A percentile compares a stretch with the other conserved stretches of the same genome.
These are phyloP conservation scores for Plasmopara viticola DNA, from an alignment of 352 stramenopile genomes.

Conservation along the genomic window DNA sequence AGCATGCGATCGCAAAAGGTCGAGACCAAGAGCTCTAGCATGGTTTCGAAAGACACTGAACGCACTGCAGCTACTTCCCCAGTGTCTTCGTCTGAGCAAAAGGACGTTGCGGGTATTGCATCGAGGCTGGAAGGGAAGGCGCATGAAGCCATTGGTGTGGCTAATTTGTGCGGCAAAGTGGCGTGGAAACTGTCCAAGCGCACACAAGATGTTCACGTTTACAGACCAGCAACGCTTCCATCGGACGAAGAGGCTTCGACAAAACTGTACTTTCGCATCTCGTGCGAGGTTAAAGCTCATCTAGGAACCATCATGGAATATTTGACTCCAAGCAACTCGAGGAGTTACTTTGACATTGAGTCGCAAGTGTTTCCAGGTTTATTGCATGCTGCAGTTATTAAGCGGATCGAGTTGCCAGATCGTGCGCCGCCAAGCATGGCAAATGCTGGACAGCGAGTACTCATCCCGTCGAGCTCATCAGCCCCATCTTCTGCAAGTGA, in stretches of 20 bases:
- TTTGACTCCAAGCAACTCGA: constrained; percentile 56
- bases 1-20: constrained; percentile 15
- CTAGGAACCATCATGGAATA: constrained; percentile 79
- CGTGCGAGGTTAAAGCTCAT: constrained; percentile 76
- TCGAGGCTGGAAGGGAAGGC: constrained; percentile 66
- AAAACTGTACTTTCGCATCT: constrained; percentile 80
- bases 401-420: constrained; percentile 62
- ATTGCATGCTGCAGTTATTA: constrained; percentile 72
- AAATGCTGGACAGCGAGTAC: constrained; percentile 19
- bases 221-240: constrained; percentile 41
- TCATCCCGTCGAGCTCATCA: constrained; percentile 19
- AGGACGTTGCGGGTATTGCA: constrained; percentile 47
- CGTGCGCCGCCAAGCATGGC: constrained; percentile 5
- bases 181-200: constrained; percentile 66
- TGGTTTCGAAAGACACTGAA: constrained; percentile 9
- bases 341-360: constrained; percentile 76
- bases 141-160: constrained; percentile 54
- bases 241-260: constrained; percentile 35
- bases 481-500: constrained; percentile 25
- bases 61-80: constrained; percentile 21
- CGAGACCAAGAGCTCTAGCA: constrained; percentile 6
- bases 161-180: constrained; percentile 51
- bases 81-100: constrained; percentile 23
- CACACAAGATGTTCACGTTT: constrained; percentile 78
- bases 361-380: constrained; percentile 75